phyloP scores from a whole-genome alignment of 441 rosid genomes.

The Gossypium aridum region DNA sequence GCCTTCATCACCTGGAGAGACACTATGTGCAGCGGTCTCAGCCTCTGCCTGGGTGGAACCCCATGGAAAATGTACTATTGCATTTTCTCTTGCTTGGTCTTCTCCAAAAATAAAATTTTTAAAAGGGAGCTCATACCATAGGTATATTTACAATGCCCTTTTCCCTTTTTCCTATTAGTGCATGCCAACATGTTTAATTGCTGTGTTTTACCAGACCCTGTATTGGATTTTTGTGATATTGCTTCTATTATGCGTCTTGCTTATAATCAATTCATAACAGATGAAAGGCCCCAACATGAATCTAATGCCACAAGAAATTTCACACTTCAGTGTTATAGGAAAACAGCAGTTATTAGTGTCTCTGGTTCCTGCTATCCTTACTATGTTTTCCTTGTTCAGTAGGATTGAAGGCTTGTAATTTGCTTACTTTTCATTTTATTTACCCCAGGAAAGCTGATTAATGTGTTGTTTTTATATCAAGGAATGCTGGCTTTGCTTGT shows the following conservation, averaged over 20 bases:
- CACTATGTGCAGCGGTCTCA: constrained; percentile 90
- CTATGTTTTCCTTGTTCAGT: not conserved
- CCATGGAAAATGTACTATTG: constrained; percentile 88
- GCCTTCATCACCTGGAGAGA: constrained; percentile 79
- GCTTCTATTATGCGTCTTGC: not conserved
- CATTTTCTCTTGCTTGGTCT: constrained; percentile 96
- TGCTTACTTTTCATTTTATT: not conserved
- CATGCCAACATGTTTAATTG: not conserved
- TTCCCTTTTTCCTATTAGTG: not conserved
- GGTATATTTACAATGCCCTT: constrained; percentile 31
- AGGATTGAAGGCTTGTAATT: not conserved
- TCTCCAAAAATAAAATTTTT: constrained; percentile 89
- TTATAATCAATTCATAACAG: not conserved
- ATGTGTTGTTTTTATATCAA: constrained; percentile 2
- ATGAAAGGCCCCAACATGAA: not conserved
- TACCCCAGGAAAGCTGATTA: not conserved
- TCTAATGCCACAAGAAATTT: not conserved
- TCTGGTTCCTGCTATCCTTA: not conserved
- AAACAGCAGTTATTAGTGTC: not conserved
- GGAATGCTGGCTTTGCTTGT: not conserved
- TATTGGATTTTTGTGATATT: not conserved
- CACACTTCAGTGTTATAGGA: not conserved
- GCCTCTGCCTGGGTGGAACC: constrained; percentile 99
- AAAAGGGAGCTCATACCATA: constrained; percentile 81
- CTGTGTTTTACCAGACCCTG: not conserved